phyloP scores from a whole-genome alignment of 2,329 filamentous ascomycete species.

The Ophiocordyceps camponoti-rufipedis region DNA sequence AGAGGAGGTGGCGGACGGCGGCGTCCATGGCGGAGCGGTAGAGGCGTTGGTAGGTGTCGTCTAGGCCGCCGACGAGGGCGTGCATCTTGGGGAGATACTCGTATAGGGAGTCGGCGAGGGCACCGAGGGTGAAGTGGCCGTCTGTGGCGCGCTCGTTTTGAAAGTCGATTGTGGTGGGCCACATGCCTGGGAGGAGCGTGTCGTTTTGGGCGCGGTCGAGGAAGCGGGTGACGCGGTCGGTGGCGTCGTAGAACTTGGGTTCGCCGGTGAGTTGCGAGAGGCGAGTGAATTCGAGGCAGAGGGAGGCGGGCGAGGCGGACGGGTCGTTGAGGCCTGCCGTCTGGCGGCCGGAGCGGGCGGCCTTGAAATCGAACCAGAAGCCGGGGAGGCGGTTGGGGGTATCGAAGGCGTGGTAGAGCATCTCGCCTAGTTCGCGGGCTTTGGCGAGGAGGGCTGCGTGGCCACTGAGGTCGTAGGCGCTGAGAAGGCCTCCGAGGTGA shows the following conservation, averaged over 20 bases:
- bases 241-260: constrained; percentile 58
- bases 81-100: constrained; percentile 46
- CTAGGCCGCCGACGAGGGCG: constrained; percentile 45
- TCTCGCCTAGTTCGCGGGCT: constrained; percentile 31
- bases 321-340: constrained; percentile 29
- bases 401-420: constrained; percentile 35
- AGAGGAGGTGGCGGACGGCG: constrained; percentile 45
- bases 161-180: constrained; percentile 48
- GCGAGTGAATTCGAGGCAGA: constrained; percentile 58
- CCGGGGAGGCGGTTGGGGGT: constrained; percentile 32
- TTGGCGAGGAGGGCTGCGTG: constrained; percentile 27
- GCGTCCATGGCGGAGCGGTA: constrained; percentile 47
- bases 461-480: constrained; percentile 30
- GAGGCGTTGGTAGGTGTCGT: constrained; percentile 42
- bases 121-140: constrained; percentile 31
- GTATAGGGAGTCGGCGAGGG: constrained; percentile 37
- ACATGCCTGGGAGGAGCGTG: constrained; percentile 59
- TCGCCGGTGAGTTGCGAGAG: constrained; percentile 57
- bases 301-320: constrained; percentile 37
- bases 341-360: constrained; percentile 24
- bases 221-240: constrained; percentile 53
- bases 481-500: constrained; percentile 31
- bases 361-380: constrained; percentile 26
- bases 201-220: constrained; percentile 49
- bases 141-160: constrained; percentile 31